Evolutionary conservation across 805 yeast species (phyloP).

Genomic region (Nakazawaea wyomingensis): DNA sequence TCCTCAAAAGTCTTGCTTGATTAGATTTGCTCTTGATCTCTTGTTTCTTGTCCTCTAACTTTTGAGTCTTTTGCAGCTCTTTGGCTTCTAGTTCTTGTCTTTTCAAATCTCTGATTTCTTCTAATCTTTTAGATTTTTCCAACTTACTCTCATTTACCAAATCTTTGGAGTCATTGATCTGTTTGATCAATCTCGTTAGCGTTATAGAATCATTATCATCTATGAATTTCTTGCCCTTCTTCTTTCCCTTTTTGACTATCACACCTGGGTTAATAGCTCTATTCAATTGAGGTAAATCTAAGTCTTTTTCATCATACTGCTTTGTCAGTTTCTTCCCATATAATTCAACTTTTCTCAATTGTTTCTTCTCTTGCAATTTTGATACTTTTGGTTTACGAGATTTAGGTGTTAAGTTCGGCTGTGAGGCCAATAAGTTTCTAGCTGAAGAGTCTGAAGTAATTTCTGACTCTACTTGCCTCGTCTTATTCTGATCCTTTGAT

Average conservation of each 20-base stretch:
- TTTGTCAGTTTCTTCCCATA: constrained; percentile 60
- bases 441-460: constrained; percentile 64
- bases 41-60: constrained; percentile 69
- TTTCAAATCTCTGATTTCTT: constrained; percentile 82
- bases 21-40: constrained; percentile 73
- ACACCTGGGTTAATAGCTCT: constrained; percentile 83
- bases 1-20: constrained; percentile 62
- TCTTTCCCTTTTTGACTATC: constrained; percentile 65
- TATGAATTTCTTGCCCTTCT: constrained; percentile 80
- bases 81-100: constrained; percentile 82
- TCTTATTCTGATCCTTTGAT: constrained; percentile 43
- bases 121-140: constrained; percentile 84
- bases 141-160: constrained; percentile 78
- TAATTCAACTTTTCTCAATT: constrained; percentile 56
- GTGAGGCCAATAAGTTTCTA: constrained; percentile 54
- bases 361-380: constrained; percentile 56
- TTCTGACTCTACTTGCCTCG: constrained; percentile 58
- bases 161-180: constrained; percentile 80
- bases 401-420: constrained; percentile 58
- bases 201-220: constrained; percentile 61
- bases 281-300: constrained; percentile 75
- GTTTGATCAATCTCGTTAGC: constrained; percentile 65
- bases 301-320: constrained; percentile 69
- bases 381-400: constrained; percentile 44
- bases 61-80: constrained; percentile 63